Conservation (phyloP, 768 basidiomycete species). For the Erythrobasidium yunnanense region DNA sequence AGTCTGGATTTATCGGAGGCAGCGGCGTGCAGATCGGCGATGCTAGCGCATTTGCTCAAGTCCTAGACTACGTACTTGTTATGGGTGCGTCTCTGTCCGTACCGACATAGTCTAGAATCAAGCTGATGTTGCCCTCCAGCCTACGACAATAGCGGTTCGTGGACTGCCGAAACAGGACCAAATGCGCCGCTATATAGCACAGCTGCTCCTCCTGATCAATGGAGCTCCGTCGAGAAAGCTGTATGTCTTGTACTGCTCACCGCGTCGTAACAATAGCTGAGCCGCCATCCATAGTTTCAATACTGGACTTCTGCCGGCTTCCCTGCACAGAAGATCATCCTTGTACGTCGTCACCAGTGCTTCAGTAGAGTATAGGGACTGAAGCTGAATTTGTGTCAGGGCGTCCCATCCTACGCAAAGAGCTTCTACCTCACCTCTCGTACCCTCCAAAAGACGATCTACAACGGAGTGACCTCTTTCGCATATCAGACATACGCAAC, state of each 20-base stretch:
- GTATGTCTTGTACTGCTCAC: neutral
- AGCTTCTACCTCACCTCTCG: neutral
- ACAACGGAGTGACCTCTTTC: neutral
- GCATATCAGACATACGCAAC: neutral
- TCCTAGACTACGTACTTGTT: neutral
- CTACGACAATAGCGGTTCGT: neutral
- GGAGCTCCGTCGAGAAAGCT: neutral
- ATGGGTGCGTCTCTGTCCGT: neutral
- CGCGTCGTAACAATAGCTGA: neutral
- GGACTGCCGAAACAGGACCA: neutral
- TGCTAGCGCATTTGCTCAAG: neutral
- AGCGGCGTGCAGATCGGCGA: neutral
- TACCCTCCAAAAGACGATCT: neutral
- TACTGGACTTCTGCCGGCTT: neutral
- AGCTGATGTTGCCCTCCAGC: no score
- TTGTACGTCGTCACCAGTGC: neutral
- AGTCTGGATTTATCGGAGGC: neutral
- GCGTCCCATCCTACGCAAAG: neutral
- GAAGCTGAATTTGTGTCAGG: neutral
- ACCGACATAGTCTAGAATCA: no score
- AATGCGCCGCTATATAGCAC: neutral
- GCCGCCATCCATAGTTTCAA: neutral
- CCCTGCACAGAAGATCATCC: neutral
- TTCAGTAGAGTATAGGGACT: no score
- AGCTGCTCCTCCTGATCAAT: neutral